A percentile compares a stretch with the other conserved stretches of the same genome.
These are phyloP conservation scores for Dioscorea alata DNA, from an alignment of 106 monocot species.

Conservation along the genomic window DNA sequence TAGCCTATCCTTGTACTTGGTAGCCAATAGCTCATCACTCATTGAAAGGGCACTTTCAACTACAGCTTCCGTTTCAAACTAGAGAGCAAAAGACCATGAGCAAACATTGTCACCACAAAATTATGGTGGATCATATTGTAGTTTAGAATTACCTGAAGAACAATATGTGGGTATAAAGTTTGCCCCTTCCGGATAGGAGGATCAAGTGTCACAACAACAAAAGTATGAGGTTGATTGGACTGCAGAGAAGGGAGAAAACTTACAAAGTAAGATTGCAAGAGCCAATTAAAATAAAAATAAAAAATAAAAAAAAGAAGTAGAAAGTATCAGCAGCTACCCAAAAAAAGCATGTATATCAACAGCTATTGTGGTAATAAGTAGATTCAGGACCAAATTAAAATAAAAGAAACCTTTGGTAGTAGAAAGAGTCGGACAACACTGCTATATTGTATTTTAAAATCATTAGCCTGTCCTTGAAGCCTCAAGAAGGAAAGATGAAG, in stretches of 20 bases:
- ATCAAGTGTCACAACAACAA: conserved; percentile 95
- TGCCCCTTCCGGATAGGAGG: conserved; percentile 99
- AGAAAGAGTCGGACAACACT: conserved; percentile 93
- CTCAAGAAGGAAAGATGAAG: conserved; percentile 92
- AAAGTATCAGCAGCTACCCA: too few relatives aligned
- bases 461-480: conserved; percentile 97
- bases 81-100: conserved; percentile 12
- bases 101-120: neutral
- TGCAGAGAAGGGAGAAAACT: conserved; percentile 28
- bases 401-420: conserved; percentile 70
- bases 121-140: neutral
- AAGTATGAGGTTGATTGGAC: conserved; percentile 98
- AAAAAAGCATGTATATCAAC: too few relatives aligned
- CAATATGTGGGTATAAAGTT: conserved; percentile 96
- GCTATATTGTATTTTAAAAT: conserved; percentile 98
- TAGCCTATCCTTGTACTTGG: conserved; percentile 87
- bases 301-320: too few relatives aligned
- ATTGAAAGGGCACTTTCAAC: conserved; percentile 62
- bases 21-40: conserved; percentile 59
- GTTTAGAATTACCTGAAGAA: conserved; percentile 66
- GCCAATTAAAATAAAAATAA: too few relatives aligned
- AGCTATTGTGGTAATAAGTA: neutral
- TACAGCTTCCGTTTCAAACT: conserved; percentile 94
- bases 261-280: neutral
- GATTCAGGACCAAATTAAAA: neutral